These are phyloP conservation scores for Cephalotrichum gorgonifer DNA, from an alignment of 2,329 filamentous ascomycete species.

Conservation along the genomic window DNA sequence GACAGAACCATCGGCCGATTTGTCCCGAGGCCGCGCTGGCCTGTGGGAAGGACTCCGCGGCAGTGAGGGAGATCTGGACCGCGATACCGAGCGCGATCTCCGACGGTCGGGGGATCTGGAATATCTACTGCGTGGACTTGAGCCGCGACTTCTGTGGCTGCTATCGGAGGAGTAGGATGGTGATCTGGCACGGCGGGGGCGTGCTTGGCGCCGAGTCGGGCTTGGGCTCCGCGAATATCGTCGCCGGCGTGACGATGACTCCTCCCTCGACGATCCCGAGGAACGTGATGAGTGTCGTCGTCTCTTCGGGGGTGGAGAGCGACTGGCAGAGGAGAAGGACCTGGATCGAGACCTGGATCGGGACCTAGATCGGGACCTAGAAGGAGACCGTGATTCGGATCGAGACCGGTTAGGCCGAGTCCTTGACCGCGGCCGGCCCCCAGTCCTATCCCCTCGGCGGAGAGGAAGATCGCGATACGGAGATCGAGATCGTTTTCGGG, in stretches of 20 bases:
- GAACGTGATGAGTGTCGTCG: constrained; percentile 7
- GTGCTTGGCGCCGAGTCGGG: constrained; percentile 14
- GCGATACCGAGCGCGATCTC: constrained; percentile 5
- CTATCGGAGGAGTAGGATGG: constrained; percentile 4
- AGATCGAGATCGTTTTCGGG: constrained; percentile 23
- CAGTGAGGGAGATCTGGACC: constrained; percentile 5
- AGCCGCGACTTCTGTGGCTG: constrained; percentile 3
- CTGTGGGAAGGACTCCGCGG: not conserved
- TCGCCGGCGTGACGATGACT: constrained; percentile 3
- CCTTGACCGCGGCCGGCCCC: constrained; percentile 26
- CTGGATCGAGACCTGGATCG: constrained; percentile 8
- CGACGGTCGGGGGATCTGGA: constrained; percentile 3
- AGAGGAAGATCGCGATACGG: constrained; percentile 27
- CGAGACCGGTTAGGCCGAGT: constrained; percentile 15
- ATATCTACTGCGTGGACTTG: constrained; percentile 6
- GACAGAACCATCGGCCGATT: constrained; percentile 43
- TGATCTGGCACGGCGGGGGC: constrained; percentile 18
- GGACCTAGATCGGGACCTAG: constrained; percentile 9
- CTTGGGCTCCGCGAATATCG: constrained; percentile 8
- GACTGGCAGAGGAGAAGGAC: constrained; percentile 6
- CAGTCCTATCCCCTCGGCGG: constrained; percentile 28
- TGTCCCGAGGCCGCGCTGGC: constrained; percentile 26
- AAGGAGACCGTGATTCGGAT: constrained; percentile 14
- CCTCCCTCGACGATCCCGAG: constrained; percentile 5
- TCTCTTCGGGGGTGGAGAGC: constrained; percentile 1